Evolutionary conservation across 768 basidiomycete species (phyloP).

Genomic region (Lyophyllum semitale): DNA sequence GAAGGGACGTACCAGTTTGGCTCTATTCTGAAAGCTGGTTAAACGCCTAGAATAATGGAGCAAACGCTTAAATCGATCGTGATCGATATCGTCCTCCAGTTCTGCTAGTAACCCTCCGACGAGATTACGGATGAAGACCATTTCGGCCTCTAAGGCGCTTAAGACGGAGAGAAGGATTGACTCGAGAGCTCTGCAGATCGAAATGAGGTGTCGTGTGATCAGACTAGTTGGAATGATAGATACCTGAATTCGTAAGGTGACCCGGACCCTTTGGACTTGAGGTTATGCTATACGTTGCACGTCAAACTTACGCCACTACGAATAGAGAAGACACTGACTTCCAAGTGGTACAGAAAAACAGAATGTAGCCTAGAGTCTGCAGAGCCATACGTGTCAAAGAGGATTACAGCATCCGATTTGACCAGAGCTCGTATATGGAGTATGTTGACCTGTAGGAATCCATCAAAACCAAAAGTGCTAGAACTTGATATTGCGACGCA

Average conservation of each 20-base stretch:
- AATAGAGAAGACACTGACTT: conserved; percentile 45
- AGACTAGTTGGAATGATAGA: conserved; percentile 8
- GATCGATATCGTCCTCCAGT: conserved; percentile 93
- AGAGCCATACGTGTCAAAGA: conserved; percentile 92
- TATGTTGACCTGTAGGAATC: conserved; percentile 71
- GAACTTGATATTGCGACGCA: conserved; percentile 19
- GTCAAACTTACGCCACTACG: conserved; percentile 7
- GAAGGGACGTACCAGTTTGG: conserved; percentile 61
- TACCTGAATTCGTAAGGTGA: conserved; percentile 90
- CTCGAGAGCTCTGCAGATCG: conserved; percentile 74
- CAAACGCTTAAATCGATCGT: conserved; percentile 89
- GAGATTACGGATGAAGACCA: conserved; percentile 90
- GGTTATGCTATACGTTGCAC: conserved; percentile 63
- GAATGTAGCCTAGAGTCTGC: conserved; percentile 85
- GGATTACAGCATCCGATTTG: conserved; percentile 87
- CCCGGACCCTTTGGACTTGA: conserved; percentile 68
- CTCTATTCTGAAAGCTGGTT: conserved; percentile 88
- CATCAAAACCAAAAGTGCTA: neutral
- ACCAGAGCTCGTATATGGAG: conserved; percentile 94
- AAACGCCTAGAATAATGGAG: conserved; percentile 91
- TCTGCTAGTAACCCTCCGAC: conserved; percentile 90
- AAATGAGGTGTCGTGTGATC: conserved; percentile 16
- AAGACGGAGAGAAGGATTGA: conserved; percentile 90
- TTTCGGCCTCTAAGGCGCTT: conserved; percentile 92
- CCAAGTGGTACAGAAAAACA: conserved; percentile 85